These are phyloP conservation scores for Boletus semigastroideus DNA, from an alignment of 1,284 basidiomycete genomes.

Conservation along the genomic window DNA sequence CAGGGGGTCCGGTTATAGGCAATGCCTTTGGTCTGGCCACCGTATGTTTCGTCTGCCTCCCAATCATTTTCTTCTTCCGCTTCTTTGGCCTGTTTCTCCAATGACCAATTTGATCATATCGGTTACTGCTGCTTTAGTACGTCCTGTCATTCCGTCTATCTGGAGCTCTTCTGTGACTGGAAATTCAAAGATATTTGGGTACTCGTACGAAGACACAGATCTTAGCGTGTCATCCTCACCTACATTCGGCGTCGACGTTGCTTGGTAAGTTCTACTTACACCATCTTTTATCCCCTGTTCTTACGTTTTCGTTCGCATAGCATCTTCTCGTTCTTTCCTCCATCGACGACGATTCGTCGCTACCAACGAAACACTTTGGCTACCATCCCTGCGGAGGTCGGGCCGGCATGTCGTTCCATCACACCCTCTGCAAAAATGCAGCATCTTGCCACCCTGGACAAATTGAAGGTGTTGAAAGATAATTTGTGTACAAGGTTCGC, in stretches of 20 bases:
- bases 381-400: conserved; percentile 61
- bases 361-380: conserved; percentile 65
- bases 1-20: conserved; percentile 67
- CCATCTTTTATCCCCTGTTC: neutral
- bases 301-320: conserved; percentile 32
- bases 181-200: conserved; percentile 59
- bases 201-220: conserved; percentile 66
- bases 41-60: conserved; percentile 68
- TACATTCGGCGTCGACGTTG: conserved; percentile 59
- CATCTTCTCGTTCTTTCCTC: conserved; percentile 67
- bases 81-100: conserved; percentile 71
- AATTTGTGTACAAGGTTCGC: conserved; percentile 67
- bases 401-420: conserved; percentile 64
- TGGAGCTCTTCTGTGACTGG: neutral
- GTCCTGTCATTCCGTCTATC: conserved; percentile 3
- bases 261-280: conserved; percentile 47
- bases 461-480: conserved; percentile 55
- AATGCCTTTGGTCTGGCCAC: conserved; percentile 77
- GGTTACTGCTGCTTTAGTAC: conserved; percentile 67
- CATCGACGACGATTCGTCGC: conserved; percentile 65
- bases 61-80: conserved; percentile 65
- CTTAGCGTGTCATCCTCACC: conserved; percentile 44
- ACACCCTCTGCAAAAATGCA: conserved; percentile 63
- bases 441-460: conserved; percentile 61
- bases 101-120: conserved; percentile 75